Evolutionary conservation across 768 basidiomycete species (phyloP), one percentile per base, ranked within the genome.

Genomic region (Tephrocybe rancida): DNA sequence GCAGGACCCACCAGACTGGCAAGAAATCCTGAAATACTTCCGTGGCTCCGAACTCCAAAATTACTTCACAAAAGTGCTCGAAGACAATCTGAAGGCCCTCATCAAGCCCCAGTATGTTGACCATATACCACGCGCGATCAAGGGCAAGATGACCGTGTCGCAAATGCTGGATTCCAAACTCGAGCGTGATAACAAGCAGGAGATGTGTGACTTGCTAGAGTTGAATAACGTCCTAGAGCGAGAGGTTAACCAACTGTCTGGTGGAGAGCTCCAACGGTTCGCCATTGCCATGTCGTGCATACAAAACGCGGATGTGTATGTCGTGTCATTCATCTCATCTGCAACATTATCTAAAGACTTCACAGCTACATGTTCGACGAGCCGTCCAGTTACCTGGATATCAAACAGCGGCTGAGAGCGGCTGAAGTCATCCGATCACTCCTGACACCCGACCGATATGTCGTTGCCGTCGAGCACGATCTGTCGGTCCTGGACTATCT

Each of bases 101-200:
- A 98, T 98, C 70, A 99, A 99, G 73, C 97, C 97, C 1, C 97
- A 99, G 83, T 99, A 99, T 68, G 97, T 99, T 59, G 97, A 99
- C 69, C 95, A 98, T 70, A 98, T 99, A 64, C 97, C 97, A 3
- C 85, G 88, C 38, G 93, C 94, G 35, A 92, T 99, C 79, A 96
- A 98, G 72, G 94, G 89, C 49, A 79, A 75, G 44, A 82, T 92
- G 80, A 88, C 88, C 2, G 95, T 99, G 24, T 76, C 80, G 5
- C 79, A 92, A 65, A 98, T 99, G 96, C 84, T 99, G 56, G 89
- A 95, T 64, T 83, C 84, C 25, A 98, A 98, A 74, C 73, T 87
- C 26, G 94, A 99, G 69, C 79, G 83, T 14, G 86, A 93, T 65
- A 97, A 97, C 77, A 90, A 94, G 71, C 82, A 93, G 65, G 75